Base-by-base conservation (phyloP, 176 grass and related monocot species). In the Miscanthus lutarioriparius region DNA sequence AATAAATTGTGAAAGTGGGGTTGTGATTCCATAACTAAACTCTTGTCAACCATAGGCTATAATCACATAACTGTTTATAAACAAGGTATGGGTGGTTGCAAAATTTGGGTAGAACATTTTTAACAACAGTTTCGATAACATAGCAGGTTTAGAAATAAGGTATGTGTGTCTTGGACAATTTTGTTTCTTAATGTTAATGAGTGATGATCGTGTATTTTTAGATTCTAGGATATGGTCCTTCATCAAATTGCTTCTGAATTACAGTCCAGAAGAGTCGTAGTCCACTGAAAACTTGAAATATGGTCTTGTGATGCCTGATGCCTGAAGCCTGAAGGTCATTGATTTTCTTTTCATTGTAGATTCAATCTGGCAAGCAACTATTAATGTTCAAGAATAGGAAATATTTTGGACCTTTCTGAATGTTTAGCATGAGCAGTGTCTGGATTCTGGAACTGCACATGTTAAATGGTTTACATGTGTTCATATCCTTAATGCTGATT, bases 251-350 rank as follows among this genome's bases (percentile, higher is more conserved):
- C 48, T 81, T 81, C 23, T 58, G 35, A 39, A 10, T 28, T 45
- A 72, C 70, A 72, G 23, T 73, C 40, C 6, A 47, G 35, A 65
- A 81, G 81, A 69, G 65, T 36, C 25, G 33, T 54, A 27, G 20
- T 10, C 53, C 14, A 53, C 14, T 40, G 26, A 43, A 32, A 79
- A 25, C 4, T 33, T 35, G 1, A 26, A 56, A 73, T 73, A 13
- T 80, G 30, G 69, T 75, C 56, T 35, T 49, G 7, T 63, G 27
- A 87, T 83, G 38, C 23, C 68, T 63, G 27, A 87, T 83, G 38
- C 23, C 68, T 63, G 38, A 66, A 59, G 78, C 1, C 53, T 59
- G 22, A 59, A 61, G 22, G 0, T 53, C 22, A 63, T 51, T 48
- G n/a, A 32, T 74, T 10, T 13, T 28, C 2, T 9, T 47, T 74